Evolutionary conservation across 345 rosid species (phyloP).

Genomic region (Lepidium sativum): DNA sequence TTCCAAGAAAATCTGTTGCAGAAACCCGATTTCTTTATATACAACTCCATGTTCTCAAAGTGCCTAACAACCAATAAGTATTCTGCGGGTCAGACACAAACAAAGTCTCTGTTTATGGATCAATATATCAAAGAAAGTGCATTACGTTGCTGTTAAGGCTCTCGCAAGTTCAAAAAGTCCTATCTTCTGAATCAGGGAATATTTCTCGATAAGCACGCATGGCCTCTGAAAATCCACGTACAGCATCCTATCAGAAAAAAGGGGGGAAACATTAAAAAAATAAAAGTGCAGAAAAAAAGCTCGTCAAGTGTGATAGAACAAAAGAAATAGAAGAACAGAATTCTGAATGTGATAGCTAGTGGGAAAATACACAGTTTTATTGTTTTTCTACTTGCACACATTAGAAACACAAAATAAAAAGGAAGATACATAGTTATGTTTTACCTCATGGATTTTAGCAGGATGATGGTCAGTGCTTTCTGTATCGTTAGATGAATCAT

Average conservation of each 20-base stretch:
- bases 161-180: slow-evolving; percentile 67
- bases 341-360: slow-evolving; percentile 3
- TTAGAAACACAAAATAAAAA: slow-evolving; percentile 2
- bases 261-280: background rate
- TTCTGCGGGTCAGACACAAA: slow-evolving; percentile 9
- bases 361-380: slow-evolving; percentile 2
- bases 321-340: background rate
- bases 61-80: slow-evolving; percentile 41
- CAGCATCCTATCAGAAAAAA: slow-evolving; percentile 45
- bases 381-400: background rate
- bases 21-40: slow-evolving; percentile 48
- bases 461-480: slow-evolving; percentile 25
- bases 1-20: slow-evolving; percentile 45
- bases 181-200: slow-evolving; percentile 90
- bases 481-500: slow-evolving; percentile 35
- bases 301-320: slow-evolving; percentile 3
- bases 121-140: slow-evolving; percentile 1
- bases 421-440: slow-evolving; percentile 10
- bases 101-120: background rate
- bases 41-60: slow-evolving; percentile 55
- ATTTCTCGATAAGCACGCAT: slow-evolving; percentile 82
- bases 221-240: slow-evolving; percentile 83
- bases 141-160: slow-evolving; percentile 62
- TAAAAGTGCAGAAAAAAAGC: background rate
- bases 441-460: slow-evolving; percentile 56